These are phyloP conservation scores for Miamiensis avidus DNA, from an alignment of 169 alveolate genomes.

Conservation along the genomic window DNA sequence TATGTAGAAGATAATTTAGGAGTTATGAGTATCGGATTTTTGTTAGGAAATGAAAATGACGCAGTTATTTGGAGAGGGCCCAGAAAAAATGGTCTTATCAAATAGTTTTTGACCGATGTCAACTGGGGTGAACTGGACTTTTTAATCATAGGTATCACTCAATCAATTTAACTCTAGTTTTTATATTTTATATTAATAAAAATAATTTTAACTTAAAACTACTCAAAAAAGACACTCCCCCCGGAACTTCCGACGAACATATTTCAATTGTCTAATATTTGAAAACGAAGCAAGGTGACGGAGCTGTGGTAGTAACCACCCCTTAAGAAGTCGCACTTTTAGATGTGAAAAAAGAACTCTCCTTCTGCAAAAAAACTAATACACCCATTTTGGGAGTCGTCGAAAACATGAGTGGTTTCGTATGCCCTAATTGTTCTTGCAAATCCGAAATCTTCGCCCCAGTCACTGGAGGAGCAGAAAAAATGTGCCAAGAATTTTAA, in stretches of 20 bases:
- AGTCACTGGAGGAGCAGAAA: constrained; percentile 81
- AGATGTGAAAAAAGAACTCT: constrained; percentile 84
- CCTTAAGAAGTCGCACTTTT: constrained; percentile 80
- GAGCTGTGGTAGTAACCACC: constrained; percentile 82
- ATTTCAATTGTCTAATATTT: constrained; percentile 75
- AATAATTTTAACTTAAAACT: no score
- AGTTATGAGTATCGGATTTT: constrained; percentile 86
- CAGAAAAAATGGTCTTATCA: constrained; percentile 83
- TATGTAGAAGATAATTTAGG: constrained; percentile 83
- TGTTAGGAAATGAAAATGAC: constrained; percentile 73
- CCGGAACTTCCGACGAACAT: constrained; percentile 89
- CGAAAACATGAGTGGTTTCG: constrained; percentile 85
- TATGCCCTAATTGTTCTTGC: constrained; percentile 81
- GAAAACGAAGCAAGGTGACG: constrained; percentile 58
- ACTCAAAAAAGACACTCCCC: no score
- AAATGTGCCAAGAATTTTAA: constrained; percentile 63
- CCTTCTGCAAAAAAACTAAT: constrained; percentile 80
- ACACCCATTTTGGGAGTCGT: constrained; percentile 75
- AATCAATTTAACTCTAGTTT: neutral
- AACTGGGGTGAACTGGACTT: constrained; percentile 85
- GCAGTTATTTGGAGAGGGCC: constrained; percentile 89
- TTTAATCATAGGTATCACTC: constrained; percentile 56
- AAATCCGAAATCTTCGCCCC: constrained; percentile 75
- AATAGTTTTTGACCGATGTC: constrained; percentile 80
- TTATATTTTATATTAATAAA: constrained; percentile 10